Conservation (phyloP, 2,329 filamentous ascomycete species). For the Aureobasidium sp. region DNA sequence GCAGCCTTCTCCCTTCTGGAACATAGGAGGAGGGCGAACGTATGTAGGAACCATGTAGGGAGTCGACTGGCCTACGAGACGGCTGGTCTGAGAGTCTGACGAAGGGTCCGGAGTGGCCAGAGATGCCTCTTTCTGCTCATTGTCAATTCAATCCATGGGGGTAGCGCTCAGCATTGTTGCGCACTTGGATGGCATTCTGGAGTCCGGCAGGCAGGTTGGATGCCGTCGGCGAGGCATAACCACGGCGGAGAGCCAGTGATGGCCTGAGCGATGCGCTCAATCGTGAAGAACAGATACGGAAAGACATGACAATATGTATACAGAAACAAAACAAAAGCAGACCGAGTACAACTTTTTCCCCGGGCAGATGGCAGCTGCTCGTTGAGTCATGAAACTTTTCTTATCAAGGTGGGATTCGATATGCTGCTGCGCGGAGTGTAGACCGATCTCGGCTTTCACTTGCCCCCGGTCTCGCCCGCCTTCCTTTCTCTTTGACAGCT, state of each 20-base stretch:
- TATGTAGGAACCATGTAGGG: constrained; percentile 97
- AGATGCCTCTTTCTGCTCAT: constrained; percentile 38
- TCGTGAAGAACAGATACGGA: constrained; percentile 22
- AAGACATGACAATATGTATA: constrained; percentile 20
- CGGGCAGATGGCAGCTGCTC: background rate
- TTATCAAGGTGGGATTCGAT: constrained; percentile 4
- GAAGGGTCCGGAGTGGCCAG: constrained; percentile 67
- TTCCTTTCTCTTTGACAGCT: background rate
- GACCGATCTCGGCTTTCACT: background rate
- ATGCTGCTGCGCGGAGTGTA: background rate
- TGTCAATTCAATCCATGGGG: constrained; percentile 17
- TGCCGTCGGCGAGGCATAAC: constrained; percentile 35
- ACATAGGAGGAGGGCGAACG: constrained; percentile 80
- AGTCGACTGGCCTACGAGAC: constrained; percentile 66
- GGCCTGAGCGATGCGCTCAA: constrained; percentile 20
- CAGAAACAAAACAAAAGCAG: background rate
- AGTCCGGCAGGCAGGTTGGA: constrained; percentile 37
- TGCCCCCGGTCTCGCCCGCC: background rate
- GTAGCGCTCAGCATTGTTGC: background rate
- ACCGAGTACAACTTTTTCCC: background rate
- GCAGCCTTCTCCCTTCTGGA: constrained; percentile 78
- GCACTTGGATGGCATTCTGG: constrained; percentile 37
- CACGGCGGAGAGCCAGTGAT: constrained; percentile 18
- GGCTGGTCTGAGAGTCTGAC: constrained; percentile 64
- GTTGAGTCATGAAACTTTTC: constrained; percentile 12